A percentile compares a stretch with the other conserved stretches of the same genome.
These are phyloP conservation scores for Sparassis latifolia DNA, from an alignment of 1,284 basidiomycete species.

Conservation along the genomic window DNA sequence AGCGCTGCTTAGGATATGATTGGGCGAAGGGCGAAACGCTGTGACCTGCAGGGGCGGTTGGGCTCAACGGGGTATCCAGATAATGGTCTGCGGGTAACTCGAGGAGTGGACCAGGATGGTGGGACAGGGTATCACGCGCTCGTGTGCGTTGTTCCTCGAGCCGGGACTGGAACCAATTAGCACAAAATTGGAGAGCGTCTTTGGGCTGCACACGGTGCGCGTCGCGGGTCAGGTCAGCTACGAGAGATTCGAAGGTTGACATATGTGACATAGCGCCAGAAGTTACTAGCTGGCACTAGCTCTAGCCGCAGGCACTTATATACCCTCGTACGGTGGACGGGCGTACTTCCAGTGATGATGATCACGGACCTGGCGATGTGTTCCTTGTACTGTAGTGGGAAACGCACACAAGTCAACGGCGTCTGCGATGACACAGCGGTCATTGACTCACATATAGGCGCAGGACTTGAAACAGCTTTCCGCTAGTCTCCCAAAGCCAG, in stretches of 20 bases:
- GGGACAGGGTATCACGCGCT: conserved; percentile 57
- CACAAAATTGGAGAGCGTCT: conserved; percentile 90
- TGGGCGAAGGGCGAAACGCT: conserved; percentile 42
- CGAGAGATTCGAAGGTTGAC: conserved; percentile 75
- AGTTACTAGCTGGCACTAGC: neutral
- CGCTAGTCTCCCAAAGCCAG: too few relatives aligned
- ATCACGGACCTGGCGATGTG: too few relatives aligned
- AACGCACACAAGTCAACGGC: too few relatives aligned
- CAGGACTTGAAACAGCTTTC: too few relatives aligned
- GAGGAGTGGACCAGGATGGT: conserved; percentile 37
- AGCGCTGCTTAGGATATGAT: conserved; percentile 36
- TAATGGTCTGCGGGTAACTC: conserved; percentile 55
- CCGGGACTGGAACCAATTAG: conserved; percentile 90
- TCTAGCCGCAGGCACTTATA: conserved; percentile 4
- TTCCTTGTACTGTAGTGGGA: too few relatives aligned
- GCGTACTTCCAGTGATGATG: neutral
- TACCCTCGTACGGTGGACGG: neutral
- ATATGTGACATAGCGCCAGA: conserved; percentile 23
- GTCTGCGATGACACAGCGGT: too few relatives aligned
- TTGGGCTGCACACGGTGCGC: conserved; percentile 78
- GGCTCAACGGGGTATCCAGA: conserved; percentile 44
- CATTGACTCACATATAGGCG: too few relatives aligned
- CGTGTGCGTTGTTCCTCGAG: conserved; percentile 77
- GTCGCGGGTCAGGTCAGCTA: conserved; percentile 86
- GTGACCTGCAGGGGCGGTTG: conserved; percentile 24